A percentile compares a stretch with the other conserved stretches of the same genome.
Conservation (phyloP, 148 eudicot species). For the Camellia japonica region DNA sequence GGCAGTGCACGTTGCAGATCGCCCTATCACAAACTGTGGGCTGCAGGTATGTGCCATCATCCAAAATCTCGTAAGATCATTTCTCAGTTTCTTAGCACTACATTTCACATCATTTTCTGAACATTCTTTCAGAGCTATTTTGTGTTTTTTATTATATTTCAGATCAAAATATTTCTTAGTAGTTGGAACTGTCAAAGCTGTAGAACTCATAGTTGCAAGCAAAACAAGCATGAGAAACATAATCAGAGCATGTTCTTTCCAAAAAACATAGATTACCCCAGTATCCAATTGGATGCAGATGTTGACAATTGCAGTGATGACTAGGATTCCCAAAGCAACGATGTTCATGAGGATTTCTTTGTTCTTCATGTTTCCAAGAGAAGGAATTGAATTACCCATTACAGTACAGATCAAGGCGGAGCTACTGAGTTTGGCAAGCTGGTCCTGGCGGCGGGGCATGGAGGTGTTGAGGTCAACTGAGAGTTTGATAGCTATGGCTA, state of each 20-base stretch:
- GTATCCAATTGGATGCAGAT: conserved; percentile 42
- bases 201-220: conserved; percentile 27
- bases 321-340: conserved; percentile 43
- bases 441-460: conserved; percentile 49
- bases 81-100: conserved; percentile 22
- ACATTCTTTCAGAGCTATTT: conserved; percentile 30
- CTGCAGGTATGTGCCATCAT: conserved; percentile 56
- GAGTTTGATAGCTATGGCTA: conserved; percentile 38
- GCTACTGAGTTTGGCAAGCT: conserved; percentile 44
- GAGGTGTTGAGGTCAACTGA: conserved; percentile 53
- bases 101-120: background rate
- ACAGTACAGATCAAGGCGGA: conserved; percentile 40
- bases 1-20: conserved; percentile 49
- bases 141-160: conserved; percentile 33
- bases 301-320: conserved; percentile 41
- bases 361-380: conserved; percentile 35
- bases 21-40: conserved; percentile 52
- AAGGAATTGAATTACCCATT: conserved; percentile 43
- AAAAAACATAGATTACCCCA: conserved; percentile 46
- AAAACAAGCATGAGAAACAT: conserved; percentile 40
- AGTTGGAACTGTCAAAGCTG: conserved; percentile 37
- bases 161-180: conserved; percentile 32
- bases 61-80: conserved; percentile 38
- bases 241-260: conserved; percentile 36
- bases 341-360: conserved; percentile 39